Evolutionary conservation across 179 eudicot species (phyloP).

Genomic region (Silene noctiflora): DNA sequence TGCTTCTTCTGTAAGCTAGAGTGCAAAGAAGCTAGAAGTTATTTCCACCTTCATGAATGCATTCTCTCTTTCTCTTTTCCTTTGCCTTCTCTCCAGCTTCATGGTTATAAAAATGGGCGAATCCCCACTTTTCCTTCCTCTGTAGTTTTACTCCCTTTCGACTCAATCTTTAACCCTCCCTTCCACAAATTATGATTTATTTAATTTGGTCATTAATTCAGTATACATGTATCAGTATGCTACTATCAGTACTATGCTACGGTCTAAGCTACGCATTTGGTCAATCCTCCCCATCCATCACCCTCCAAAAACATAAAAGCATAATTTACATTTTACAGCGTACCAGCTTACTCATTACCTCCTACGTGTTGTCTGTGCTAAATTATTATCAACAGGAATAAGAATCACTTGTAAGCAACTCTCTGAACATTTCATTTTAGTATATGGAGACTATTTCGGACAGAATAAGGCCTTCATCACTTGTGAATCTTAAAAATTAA

Average conservation of each 20-base stretch:
- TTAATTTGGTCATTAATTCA: no score
- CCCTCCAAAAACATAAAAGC: not conserved
- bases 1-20: not conserved
- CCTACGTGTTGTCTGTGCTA: not conserved
- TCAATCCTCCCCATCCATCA: not conserved
- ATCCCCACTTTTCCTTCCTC: no score
- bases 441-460: not conserved
- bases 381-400: not conserved
- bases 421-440: constrained; percentile 1
- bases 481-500: not conserved
- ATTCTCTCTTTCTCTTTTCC: not conserved
- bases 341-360: not conserved
- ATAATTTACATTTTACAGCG: not conserved
- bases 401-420: not conserved
- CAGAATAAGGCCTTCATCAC: not conserved
- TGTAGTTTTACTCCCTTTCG: no score
- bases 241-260: not conserved
- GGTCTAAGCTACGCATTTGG: not conserved
- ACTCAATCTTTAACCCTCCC: no score
- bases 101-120: not conserved
- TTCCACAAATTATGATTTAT: no score
- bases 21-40: not conserved
- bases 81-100: not conserved
- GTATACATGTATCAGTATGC: not conserved
- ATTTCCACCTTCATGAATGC: no score